Conservation (phyloP, 306 rosid genomes). For the Gastrolobium bilobum region DNA sequence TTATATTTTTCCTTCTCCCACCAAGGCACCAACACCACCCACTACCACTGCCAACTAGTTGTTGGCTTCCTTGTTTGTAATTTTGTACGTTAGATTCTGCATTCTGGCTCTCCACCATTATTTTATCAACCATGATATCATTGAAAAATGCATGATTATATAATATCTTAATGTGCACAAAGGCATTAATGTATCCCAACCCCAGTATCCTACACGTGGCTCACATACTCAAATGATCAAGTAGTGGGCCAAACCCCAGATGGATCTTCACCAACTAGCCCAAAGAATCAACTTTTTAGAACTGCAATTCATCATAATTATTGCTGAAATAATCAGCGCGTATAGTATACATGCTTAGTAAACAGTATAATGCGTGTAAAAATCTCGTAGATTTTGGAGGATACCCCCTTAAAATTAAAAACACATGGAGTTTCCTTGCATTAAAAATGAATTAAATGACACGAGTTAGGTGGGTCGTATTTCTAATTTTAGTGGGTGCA, state of each 20-base stretch:
- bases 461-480: too few species aligned
- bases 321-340: conserved; percentile 9
- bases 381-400: too few species aligned
- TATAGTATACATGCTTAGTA: conserved; percentile 42
- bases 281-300: conserved; percentile 49
- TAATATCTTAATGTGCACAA: conserved; percentile 50
- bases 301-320: conserved; percentile 43
- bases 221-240: conserved; percentile 65
- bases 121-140: conserved; percentile 55
- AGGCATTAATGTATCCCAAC: conserved; percentile 51
- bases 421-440: too few species aligned
- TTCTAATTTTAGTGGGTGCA: too few species aligned
- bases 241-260: conserved; percentile 52
- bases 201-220: conserved; percentile 69
- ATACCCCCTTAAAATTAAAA: too few species aligned
- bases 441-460: too few species aligned
- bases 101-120: conserved; percentile 47
- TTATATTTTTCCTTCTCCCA: conserved; percentile 19
- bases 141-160: conserved; percentile 60
- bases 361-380: conserved; percentile 62
- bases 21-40: conserved; percentile 50
- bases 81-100: conserved; percentile 61
- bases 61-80: conserved; percentile 55
- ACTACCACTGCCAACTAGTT: conserved; percentile 52
- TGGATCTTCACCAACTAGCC: conserved; percentile 58